Evolutionary conservation across 2,329 filamentous ascomycete genomes (phyloP).

Genomic region (Sporothrix variecibatus): DNA sequence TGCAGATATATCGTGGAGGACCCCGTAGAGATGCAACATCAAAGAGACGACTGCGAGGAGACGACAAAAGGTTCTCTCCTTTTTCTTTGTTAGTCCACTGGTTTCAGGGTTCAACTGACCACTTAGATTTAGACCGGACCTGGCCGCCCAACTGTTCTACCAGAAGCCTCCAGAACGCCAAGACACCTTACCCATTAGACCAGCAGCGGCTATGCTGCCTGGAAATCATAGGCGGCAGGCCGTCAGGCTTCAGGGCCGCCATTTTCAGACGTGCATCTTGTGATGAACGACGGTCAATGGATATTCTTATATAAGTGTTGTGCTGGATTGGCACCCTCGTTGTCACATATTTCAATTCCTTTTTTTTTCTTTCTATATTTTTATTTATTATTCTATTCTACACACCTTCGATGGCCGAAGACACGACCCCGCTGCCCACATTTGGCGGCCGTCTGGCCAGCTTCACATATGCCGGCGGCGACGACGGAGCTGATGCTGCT

Average conservation of each 20-base stretch:
- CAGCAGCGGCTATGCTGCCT: background rate
- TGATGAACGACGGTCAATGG: background rate
- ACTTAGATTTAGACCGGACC: too few species aligned
- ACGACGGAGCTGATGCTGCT: background rate
- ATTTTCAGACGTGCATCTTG: background rate
- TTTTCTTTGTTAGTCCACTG: too few species aligned
- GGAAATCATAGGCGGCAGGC: background rate
- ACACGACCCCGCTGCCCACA: slow-evolving; percentile 20
- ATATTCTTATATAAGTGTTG: background rate
- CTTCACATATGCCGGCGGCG: slow-evolving; percentile 43
- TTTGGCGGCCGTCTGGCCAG: slow-evolving; percentile 46
- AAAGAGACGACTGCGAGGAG: too few species aligned
- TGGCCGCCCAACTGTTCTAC: background rate
- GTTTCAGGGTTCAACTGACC: background rate
- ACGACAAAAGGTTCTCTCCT: too few species aligned
- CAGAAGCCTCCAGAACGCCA: background rate
- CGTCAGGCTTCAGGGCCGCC: background rate
- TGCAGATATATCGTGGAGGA: too few species aligned
- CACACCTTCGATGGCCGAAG: slow-evolving; percentile 18
- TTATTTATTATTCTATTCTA: background rate
- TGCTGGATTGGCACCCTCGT: background rate
- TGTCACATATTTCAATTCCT: background rate
- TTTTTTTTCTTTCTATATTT: background rate
- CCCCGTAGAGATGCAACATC: too few species aligned
- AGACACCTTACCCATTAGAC: background rate